Conservation (phyloP, 1,284 basidiomycete genomes). For the Gomphus sp. region DNA sequence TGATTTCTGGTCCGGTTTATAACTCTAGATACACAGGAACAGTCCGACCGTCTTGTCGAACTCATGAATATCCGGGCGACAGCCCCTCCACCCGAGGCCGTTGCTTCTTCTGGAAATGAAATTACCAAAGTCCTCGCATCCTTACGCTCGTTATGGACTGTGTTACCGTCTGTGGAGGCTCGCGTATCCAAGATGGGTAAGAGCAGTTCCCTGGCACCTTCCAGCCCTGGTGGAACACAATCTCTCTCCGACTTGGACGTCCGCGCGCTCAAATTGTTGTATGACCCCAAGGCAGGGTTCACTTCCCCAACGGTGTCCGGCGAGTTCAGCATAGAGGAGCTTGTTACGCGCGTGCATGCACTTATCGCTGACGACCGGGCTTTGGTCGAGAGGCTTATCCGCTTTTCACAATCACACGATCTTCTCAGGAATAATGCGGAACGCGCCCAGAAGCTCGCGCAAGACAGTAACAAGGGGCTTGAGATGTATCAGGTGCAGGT, state of each 20-base stretch:
- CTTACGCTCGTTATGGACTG: constrained; percentile 67
- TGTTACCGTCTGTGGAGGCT: constrained; percentile 71
- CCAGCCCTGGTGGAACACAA: constrained; percentile 23
- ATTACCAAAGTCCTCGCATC: constrained; percentile 49
- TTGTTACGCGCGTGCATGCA: constrained; percentile 66
- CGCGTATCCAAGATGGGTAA: constrained; percentile 55
- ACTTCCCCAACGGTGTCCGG: constrained; percentile 28
- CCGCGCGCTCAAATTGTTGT: constrained; percentile 65
- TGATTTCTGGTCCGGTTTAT: not conserved
- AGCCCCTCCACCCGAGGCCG: not conserved
- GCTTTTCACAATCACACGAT: constrained; percentile 81
- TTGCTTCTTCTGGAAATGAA: constrained; percentile 35
- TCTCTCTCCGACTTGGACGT: constrained; percentile 76
- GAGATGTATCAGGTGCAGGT: constrained; percentile 88
- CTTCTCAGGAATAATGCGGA: constrained; percentile 85
- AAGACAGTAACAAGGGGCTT: constrained; percentile 65
- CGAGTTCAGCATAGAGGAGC: constrained; percentile 61
- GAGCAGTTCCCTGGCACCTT: constrained; percentile 41
- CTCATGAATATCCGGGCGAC: constrained; percentile 12
- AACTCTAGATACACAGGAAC: constrained; percentile 15
- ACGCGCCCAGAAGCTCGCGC: constrained; percentile 79
- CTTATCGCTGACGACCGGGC: constrained; percentile 74
- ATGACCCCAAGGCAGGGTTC: constrained; percentile 36
- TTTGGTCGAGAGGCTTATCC: constrained; percentile 72
- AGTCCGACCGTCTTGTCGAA: constrained; percentile 23